Evolutionary conservation across 306 rosid species (phyloP), one percentile per base, ranked within the genome.

Genomic region (Astragalus membranaceus): DNA sequence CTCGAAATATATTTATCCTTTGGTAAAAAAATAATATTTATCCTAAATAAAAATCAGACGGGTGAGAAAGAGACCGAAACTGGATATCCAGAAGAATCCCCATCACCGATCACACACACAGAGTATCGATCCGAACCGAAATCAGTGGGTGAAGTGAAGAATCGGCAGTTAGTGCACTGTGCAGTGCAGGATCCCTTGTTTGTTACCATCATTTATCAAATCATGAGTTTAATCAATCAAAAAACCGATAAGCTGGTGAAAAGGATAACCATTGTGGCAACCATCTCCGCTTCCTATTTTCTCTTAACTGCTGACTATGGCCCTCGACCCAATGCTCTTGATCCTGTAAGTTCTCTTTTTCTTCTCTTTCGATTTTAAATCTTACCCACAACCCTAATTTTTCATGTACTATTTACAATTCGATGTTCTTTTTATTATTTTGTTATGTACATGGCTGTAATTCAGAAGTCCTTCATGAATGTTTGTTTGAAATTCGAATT

Each of bases 261-360:
- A 81, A 75, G 92, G 81, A 43, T 92, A 39, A 84, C 98, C 7
- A 66, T 88, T 87, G 88, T 78, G 5, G 84, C 95, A 10, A 94
- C 98, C 8, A 49, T 84, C 16, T 70, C 89, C 33, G 97, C 96
- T 62, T 80, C 94, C n/a, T 93, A 93, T 79, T 93, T 93, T 82
- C 97, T 90, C 80, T 61, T 93, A 47, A 93, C 97, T 36, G 94
- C 98, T 50, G 95, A 90, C 8, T 94, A 94, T 69, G 97, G 97
- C 51, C 73, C 97, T 1, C 62, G 78, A 66, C 96, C 96, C 76
- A 90, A 93, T 80, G 91, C 56, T 66, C 96, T 93, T 23, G 97
- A 93, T 32, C 97, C 97, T 20, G 98, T 88, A 80, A 78, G 90
- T 75, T 12, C 6, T 60, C 8, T 47, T 39, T 39, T 7, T 8